Evolutionary conservation across 441 rosid species (phyloP).

Genomic region (Erysimum pusillum): DNA sequence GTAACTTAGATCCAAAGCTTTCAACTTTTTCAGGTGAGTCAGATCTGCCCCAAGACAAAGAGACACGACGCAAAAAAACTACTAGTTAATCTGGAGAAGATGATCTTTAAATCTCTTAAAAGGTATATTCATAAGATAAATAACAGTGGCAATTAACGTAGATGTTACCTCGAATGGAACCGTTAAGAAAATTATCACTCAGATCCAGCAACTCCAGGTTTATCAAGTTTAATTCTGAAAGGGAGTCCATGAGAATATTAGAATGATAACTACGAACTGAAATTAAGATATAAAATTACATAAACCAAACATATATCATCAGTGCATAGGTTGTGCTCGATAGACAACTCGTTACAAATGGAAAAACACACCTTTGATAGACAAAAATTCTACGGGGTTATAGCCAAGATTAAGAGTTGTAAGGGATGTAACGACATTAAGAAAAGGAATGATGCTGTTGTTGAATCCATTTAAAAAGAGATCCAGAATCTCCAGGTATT

Average conservation of each 20-base stretch:
- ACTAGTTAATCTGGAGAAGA: not conserved
- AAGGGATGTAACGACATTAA: not conserved
- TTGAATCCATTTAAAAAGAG: not conserved
- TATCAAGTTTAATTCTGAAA: too few species aligned
- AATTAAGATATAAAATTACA: too few species aligned
- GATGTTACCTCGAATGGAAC: too few species aligned
- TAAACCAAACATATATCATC: too few species aligned
- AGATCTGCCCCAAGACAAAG: not conserved
- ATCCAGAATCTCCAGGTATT: not conserved
- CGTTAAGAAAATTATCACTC: too few species aligned
- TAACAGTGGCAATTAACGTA: not conserved
- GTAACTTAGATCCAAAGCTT: not conserved
- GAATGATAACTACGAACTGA: not conserved
- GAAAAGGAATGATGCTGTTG: not conserved
- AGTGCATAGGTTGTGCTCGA: not conserved
- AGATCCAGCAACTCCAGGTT: not conserved
- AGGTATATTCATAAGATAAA: not conserved
- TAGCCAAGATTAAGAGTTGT: not conserved
- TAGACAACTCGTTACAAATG: not conserved
- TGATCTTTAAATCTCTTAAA: not conserved
- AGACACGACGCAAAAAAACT: not conserved
- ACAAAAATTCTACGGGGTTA: not conserved
- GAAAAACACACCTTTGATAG: not conserved
- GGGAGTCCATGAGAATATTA: not conserved
- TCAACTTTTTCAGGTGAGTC: not conserved